phyloP scores from a whole-genome alignment of 257 asterid genomes.

The Jasminum sambac region DNA sequence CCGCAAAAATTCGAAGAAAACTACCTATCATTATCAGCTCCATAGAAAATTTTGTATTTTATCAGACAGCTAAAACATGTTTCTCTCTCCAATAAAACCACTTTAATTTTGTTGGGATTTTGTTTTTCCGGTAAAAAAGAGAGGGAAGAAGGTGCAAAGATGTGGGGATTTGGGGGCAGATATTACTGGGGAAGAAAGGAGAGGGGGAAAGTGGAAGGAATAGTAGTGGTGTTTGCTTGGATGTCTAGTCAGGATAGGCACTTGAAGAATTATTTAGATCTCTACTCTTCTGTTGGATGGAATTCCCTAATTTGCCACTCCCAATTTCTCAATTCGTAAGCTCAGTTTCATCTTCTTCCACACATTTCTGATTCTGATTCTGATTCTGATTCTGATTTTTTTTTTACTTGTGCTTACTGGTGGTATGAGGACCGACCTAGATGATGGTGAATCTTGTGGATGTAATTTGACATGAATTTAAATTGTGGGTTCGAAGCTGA shows the following conservation, averaged over 20 bases:
- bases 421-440: not conserved
- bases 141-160: slow-evolving; percentile 16
- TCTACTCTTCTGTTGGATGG: slow-evolving; percentile 87
- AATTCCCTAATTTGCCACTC: slow-evolving; percentile 87
- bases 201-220: slow-evolving; percentile 67
- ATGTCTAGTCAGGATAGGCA: slow-evolving; percentile 81
- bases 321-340: slow-evolving; percentile 81
- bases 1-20: too few species aligned
- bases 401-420: slow-evolving; percentile 5
- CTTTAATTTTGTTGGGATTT: slow-evolving; percentile 20
- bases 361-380: slow-evolving; percentile 10
- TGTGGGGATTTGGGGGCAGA: slow-evolving; percentile 96
- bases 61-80: not conserved
- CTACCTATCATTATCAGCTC: not conserved
- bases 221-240: slow-evolving; percentile 89
- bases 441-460: not conserved
- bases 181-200: slow-evolving; percentile 85
- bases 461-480: not conserved
- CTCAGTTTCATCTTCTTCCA: slow-evolving; percentile 1
- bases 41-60: slow-evolving; percentile 4
- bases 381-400: not conserved
- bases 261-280: slow-evolving; percentile 66
- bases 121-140: slow-evolving; percentile 3
- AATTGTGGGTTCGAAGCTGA: not conserved
- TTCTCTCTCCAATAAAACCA: not conserved